phyloP scores from a whole-genome alignment of 2,329 filamentous ascomycete genomes.

The Tolypocladium nubicola region DNA sequence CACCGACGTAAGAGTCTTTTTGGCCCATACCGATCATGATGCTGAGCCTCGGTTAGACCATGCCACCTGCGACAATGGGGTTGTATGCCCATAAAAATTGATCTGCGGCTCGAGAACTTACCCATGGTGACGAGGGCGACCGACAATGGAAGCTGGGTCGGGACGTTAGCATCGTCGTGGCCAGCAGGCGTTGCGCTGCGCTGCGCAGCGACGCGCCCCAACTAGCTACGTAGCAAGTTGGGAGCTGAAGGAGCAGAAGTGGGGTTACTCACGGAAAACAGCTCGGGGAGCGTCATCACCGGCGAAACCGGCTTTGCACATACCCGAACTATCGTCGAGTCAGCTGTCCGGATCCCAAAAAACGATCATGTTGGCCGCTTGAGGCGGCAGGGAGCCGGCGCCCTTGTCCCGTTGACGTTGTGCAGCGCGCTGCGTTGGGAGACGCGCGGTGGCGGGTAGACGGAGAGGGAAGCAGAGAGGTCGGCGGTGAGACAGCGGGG shows the following conservation, averaged over 20 bases:
- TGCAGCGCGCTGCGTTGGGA: not conserved
- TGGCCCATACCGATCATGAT: constrained; percentile 99
- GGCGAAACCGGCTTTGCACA: constrained; percentile 99
- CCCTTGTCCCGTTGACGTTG: not conserved
- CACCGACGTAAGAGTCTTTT: constrained; percentile 99
- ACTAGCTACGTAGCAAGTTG: constrained; percentile 7
- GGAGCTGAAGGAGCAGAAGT: constrained; percentile 16
- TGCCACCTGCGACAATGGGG: constrained; percentile 1
- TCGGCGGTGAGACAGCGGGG: constrained; percentile 23
- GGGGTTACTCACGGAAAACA: constrained; percentile 86
- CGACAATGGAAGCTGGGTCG: constrained; percentile 86
- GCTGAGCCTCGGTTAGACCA: constrained; percentile 37
- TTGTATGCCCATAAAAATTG: not conserved
- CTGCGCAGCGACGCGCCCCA: constrained; percentile 3
- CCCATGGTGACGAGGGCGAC: constrained; percentile 99
- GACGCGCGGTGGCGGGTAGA: constrained; percentile 4
- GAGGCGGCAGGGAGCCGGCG: not conserved
- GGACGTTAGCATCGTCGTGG: constrained; percentile 22
- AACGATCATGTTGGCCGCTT: not conserved
- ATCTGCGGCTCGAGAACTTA: constrained; percentile 41
- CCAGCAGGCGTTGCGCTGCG: constrained; percentile 2
- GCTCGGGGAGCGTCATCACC: constrained; percentile 99
- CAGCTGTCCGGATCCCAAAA: constrained; percentile 18
- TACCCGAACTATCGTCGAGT: constrained; percentile 74
- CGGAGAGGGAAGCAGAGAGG: constrained; percentile 14